Conservation (phyloP, 768 basidiomycete genomes). For the Artomyces pyxidatus region DNA sequence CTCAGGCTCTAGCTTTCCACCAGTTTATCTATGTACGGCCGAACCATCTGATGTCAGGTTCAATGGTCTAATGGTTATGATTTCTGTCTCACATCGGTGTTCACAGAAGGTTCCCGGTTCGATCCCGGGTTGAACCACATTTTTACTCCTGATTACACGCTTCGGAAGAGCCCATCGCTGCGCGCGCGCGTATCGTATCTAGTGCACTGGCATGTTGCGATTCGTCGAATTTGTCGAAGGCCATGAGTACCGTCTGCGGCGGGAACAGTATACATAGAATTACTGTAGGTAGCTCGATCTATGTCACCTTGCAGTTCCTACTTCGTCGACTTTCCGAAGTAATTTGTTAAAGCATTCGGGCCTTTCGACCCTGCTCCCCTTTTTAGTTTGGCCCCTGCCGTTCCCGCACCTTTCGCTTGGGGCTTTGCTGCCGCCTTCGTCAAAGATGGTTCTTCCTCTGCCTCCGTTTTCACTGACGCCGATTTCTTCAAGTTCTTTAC, state of each 20-base stretch:
- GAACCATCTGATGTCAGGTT: too few species aligned
- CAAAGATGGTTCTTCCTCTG: neutral
- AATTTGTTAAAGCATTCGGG: conserved; percentile 6
- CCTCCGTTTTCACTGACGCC: conserved; percentile 2
- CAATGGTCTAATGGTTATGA: conserved; percentile 41
- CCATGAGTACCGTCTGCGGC: too few species aligned
- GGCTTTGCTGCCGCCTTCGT: neutral
- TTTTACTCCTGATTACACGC: too few species aligned
- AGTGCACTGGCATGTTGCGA: too few species aligned
- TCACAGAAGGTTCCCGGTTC: conserved; percentile 41
- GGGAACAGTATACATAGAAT: too few species aligned
- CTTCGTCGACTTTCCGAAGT: neutral
- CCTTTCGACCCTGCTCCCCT: conserved; percentile 4
- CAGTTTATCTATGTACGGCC: too few species aligned
- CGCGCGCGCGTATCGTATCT: too few species aligned
- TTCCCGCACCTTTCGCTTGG: neutral
- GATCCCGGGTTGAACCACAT: conserved; percentile 36
- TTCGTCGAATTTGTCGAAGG: too few species aligned
- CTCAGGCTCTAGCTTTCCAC: too few species aligned
- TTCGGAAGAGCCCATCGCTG: too few species aligned
- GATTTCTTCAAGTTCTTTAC: conserved; percentile 11
- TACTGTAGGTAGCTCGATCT: too few species aligned
- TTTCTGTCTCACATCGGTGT: conserved; percentile 34
- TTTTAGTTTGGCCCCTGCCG: conserved; percentile 7
- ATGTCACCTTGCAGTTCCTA: too few species aligned